phyloP scores from a whole-genome alignment of 2,329 filamentous ascomycete genomes.

The Clarireedia paspali region DNA sequence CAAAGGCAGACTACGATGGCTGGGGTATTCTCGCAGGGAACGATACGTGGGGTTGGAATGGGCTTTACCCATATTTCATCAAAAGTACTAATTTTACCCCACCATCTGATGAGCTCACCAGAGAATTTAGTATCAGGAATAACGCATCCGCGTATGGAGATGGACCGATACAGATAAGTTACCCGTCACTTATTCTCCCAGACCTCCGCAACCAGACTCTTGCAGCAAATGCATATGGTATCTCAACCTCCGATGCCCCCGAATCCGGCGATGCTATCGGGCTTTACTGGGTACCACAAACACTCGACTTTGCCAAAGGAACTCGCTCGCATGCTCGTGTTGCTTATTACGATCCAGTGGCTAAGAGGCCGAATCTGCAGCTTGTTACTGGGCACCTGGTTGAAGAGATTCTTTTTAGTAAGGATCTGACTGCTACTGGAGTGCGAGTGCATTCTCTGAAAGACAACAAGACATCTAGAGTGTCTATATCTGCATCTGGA shows the following conservation, averaged over 20 bases:
- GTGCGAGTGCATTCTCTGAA: slow-evolving; percentile 3
- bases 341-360: slow-evolving; percentile 3
- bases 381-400: not conserved
- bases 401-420: not conserved
- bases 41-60: slow-evolving; percentile 30
- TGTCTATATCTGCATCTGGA: not conserved
- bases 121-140: not conserved
- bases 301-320: not conserved
- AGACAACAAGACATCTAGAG: not conserved
- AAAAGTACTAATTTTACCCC: slow-evolving; percentile 18
- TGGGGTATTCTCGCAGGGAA: slow-evolving; percentile 35
- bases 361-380: not conserved
- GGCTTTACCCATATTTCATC: slow-evolving; percentile 33
- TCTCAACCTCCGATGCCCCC: not conserved
- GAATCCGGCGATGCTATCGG: slow-evolving; percentile 2
- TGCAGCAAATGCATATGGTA: slow-evolving; percentile 2
- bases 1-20: slow-evolving; percentile 27
- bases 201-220: not conserved
- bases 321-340: not conserved
- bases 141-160: not conserved
- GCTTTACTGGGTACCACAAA: not conserved
- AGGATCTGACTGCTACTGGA: not conserved
- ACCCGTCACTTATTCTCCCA: not conserved
- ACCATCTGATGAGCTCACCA: not conserved
- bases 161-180: not conserved